Percentiles rank a stretch among this genome's conserved stretches.
Conservation (phyloP, 176 grass and related monocot genomes). For the Oryza longistaminata region DNA sequence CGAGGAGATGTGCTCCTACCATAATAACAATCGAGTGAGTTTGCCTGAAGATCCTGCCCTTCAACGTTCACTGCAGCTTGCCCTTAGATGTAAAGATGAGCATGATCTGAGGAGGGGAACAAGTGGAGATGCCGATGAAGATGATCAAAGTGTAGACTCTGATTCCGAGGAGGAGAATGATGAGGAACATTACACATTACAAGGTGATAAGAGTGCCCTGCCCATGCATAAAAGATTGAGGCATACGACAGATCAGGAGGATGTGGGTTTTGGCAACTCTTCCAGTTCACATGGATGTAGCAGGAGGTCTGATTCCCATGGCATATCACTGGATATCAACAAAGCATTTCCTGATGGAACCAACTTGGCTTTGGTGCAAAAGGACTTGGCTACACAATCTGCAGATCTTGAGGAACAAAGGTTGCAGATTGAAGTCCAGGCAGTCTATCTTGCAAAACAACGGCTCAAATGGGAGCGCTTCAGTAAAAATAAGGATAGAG, state of each 20-base stretch:
- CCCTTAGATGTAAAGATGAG: conserved; percentile 59
- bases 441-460: conserved; percentile 52
- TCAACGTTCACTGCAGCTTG: conserved; percentile 52
- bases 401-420: conserved; percentile 47
- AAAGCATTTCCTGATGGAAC: conserved; percentile 50
- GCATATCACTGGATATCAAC: conserved; percentile 56
- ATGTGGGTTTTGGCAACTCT: conserved; percentile 46
- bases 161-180: conserved; percentile 58
- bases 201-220: conserved; percentile 28
- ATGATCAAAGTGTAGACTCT: conserved; percentile 50
- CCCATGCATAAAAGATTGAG: conserved; percentile 51
- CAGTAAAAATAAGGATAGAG: conserved; percentile 63
- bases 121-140: conserved; percentile 56
- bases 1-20: conserved; percentile 76
- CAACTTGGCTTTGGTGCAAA: conserved; percentile 38
- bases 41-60: conserved; percentile 59
- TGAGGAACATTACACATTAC: conserved; percentile 38
- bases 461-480: conserved; percentile 59
- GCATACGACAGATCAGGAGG: conserved; percentile 39
- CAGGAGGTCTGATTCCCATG: conserved; percentile 38
- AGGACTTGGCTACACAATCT: conserved; percentile 38
- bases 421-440: conserved; percentile 54
- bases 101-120: conserved; percentile 34
- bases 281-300: conserved; percentile 44
- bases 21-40: conserved; percentile 53